Conservation (phyloP, 1,284 basidiomycete species). For the Microbotryum violaceum region DNA sequence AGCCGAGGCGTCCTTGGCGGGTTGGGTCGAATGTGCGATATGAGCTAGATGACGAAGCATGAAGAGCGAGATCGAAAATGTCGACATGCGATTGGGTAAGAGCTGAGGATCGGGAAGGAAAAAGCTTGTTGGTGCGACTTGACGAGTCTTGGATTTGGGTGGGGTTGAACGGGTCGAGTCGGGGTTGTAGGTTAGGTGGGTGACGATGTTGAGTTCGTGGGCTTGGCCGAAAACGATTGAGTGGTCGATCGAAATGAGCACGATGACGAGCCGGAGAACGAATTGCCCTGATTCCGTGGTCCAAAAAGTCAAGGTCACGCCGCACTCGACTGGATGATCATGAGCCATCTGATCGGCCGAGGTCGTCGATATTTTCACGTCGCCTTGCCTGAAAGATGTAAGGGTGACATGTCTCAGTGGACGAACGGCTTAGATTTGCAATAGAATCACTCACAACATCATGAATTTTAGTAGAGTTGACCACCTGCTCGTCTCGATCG, state of each 20-base stretch:
- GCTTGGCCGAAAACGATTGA: not conserved
- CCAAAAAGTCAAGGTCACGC: constrained; percentile 17
- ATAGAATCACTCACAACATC: constrained; percentile 16
- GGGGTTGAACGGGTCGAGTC: no score
- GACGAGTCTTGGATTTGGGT: no score
- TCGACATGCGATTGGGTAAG: constrained; percentile 23
- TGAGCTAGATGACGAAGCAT: constrained; percentile 26
- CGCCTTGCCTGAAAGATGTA: constrained; percentile 18
- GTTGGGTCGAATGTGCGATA: constrained; percentile 26
- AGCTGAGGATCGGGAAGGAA: constrained; percentile 23
- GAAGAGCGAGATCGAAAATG: constrained; percentile 25
- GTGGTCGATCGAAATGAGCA: constrained; percentile 2
- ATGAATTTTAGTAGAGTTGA: constrained; percentile 18
- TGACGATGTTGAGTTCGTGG: no score
- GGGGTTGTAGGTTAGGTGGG: no score
- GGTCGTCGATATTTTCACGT: not conserved
- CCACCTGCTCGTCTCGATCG: constrained; percentile 23
- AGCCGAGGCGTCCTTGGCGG: constrained; percentile 3
- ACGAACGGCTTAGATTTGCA: no score
- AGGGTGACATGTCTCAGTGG: not conserved
- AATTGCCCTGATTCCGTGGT: constrained; percentile 15
- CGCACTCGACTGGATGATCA: constrained; percentile 10
- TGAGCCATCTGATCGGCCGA: constrained; percentile 3
- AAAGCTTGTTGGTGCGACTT: constrained; percentile 3
- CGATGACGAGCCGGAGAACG: constrained; percentile 16